Evolutionary conservation across 495 filamentous ascomycete species (phyloP), one percentile per base, ranked within the genome.

Genomic region (Lichenothelia convexa): DNA sequence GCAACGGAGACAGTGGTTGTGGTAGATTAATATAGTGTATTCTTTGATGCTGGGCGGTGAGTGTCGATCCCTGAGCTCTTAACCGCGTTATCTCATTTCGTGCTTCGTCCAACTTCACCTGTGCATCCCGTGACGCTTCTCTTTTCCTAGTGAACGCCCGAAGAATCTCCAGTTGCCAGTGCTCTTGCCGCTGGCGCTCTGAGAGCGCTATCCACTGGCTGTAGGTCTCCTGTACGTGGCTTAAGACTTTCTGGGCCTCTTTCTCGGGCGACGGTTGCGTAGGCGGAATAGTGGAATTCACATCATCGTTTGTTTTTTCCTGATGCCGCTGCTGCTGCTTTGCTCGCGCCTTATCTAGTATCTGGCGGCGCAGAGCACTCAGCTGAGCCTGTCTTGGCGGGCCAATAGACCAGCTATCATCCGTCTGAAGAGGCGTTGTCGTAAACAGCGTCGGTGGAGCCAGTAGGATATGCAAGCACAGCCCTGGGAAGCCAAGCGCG

Each of bases 121-220:
- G 71, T 1, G 73, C 44, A 12, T 68, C 66, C 39, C 71, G 62
- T n/a, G 72, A 63, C 43, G 73, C 68, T 37, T 80, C 74, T 26
- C 70, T 59, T 38, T 77, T 75, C n/a, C 69, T 62, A 6, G 70
- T 71, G 32, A 77, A 75, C 21, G 78, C 70, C 24, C 83, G 71
- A 1, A 75, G 73, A 26, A 82, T 64, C 48, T 87, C 81, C n/a
- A 87, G 58, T 21, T 65, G 70, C 85, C 85, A 93, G 3, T 69
- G 51, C 23, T 83, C 71, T 21, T 64, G 61, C 22, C 67, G 65
- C 26, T 71, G 58, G 13, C 68, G 62, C 6, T 57, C 51, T 1
- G 73, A 44, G 1, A 84, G 59, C 1, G 51, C 54, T 15, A 61
- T 64, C 83, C 83, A 93, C 26, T 79, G 70, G 15, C 67, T 62